phyloP scores from a whole-genome alignment of 148 eudicot species.

The Beta vulgaris region DNA sequence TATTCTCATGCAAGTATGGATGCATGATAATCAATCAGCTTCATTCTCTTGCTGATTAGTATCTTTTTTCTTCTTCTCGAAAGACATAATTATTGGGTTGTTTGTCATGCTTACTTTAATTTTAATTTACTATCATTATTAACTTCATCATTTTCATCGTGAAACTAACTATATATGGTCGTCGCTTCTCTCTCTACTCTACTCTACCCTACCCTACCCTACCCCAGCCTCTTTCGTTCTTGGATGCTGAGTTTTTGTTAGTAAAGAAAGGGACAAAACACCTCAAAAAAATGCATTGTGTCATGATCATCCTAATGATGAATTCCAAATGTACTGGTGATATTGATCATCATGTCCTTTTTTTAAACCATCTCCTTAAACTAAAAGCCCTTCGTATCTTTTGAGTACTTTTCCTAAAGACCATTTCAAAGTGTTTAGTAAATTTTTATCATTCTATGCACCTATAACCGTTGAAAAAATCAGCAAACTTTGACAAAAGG shows the following conservation, averaged over 20 bases:
- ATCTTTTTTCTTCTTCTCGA: constrained; percentile 5
- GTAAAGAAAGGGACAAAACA: constrained; percentile 32
- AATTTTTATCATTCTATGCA: no score
- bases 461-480: no score
- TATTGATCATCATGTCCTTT: constrained; percentile 9
- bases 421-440: background rate
- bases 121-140: constrained; percentile 20
- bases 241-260: constrained; percentile 30
- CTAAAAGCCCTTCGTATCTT: background rate
- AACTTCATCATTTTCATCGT: constrained; percentile 2
- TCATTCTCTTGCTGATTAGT: background rate
- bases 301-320: constrained; percentile 28
- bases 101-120: constrained; percentile 37
- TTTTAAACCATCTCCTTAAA: background rate
- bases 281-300: constrained; percentile 24
- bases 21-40: background rate
- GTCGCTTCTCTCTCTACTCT: background rate
- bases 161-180: background rate
- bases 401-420: background rate
- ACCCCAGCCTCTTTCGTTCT: constrained; percentile 12
- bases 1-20: constrained; percentile 26
- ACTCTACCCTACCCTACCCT: background rate
- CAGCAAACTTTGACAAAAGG: no score
- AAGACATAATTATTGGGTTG: constrained; percentile 27
- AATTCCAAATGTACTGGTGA: constrained; percentile 8